Percentiles rank a stretch among this genome's conserved stretches.
These are phyloP conservation scores for Coniochaeta prunicola DNA, from an alignment of 2,329 filamentous ascomycete species.

Conservation along the genomic window DNA sequence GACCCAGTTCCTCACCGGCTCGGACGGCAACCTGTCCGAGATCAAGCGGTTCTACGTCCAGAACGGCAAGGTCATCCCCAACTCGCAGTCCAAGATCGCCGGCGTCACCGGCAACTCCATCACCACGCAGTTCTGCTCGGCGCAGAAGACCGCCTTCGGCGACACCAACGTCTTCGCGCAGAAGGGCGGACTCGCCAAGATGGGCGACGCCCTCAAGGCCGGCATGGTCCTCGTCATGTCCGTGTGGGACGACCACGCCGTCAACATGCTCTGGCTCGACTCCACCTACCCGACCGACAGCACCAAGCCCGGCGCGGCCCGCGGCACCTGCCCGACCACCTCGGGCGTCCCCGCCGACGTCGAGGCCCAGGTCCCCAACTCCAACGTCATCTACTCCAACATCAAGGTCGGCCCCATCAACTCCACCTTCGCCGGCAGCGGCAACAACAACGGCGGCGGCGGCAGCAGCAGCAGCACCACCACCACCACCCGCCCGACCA, in stretches of 20 bases:
- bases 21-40: constrained; percentile 46
- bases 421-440: constrained; percentile 34
- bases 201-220: constrained; percentile 37
- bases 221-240: constrained; percentile 43
- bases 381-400: constrained; percentile 50
- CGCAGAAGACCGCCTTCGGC: constrained; percentile 50
- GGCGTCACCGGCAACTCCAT: constrained; percentile 38
- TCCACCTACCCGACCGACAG: constrained; percentile 49
- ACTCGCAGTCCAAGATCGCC: constrained; percentile 34
- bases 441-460: constrained; percentile 7
- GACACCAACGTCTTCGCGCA: constrained; percentile 45
- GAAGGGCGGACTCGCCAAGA: constrained; percentile 50
- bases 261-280: constrained; percentile 72
- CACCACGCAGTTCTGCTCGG: constrained; percentile 49
- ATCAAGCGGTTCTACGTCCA: constrained; percentile 62
- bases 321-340: constrained; percentile 45
- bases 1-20: constrained; percentile 50
- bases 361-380: constrained; percentile 35
- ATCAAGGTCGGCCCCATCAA: constrained; percentile 51
- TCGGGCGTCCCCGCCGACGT: constrained; percentile 45
- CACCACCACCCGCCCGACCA: constrained; percentile 7
- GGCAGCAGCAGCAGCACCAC: constrained; percentile 7
- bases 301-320: constrained; percentile 37
- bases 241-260: constrained; percentile 57
- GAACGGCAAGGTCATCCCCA: constrained; percentile 49